Evolutionary conservation across 2,329 filamentous ascomycete species (phyloP).

Genomic region (Thelonectria discophora): DNA sequence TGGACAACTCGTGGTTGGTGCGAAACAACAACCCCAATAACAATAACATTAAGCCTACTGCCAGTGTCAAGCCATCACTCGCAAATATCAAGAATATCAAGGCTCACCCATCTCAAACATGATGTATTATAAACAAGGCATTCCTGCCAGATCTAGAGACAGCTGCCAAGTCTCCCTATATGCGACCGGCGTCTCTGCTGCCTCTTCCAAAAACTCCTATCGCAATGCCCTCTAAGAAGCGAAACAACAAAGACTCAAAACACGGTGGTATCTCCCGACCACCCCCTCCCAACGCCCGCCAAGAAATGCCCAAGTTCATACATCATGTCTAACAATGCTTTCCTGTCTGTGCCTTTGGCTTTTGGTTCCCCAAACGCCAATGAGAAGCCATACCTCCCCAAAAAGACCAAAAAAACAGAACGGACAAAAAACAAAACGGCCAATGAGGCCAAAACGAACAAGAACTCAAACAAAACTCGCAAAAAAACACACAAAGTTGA

Average conservation of each 20-base stretch:
- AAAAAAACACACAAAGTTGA: slow-evolving; percentile 7
- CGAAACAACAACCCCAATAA: no score
- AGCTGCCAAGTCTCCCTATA: slow-evolving; percentile 9
- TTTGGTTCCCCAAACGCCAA: slow-evolving; percentile 5
- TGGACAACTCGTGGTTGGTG: no score
- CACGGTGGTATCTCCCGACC: slow-evolving; percentile 33
- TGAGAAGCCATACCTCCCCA: not conserved
- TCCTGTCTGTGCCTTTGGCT: slow-evolving; percentile 21
- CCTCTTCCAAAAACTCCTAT: slow-evolving; percentile 5
- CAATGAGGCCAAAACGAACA: not conserved
- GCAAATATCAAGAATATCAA: no score
- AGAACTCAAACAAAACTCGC: slow-evolving; percentile 1
- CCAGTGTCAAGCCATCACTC: not conserved
- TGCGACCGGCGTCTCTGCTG: not conserved
- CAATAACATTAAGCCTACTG: no score
- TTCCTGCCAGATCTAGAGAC: slow-evolving; percentile 7
- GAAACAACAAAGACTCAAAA: slow-evolving; percentile 13
- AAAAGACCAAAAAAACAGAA: not conserved
- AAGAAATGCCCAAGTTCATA: slow-evolving; percentile 19
- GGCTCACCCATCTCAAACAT: slow-evolving; percentile 1
- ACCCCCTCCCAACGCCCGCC: slow-evolving; percentile 34
- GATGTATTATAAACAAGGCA: slow-evolving; percentile 16
- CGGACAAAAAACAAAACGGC: not conserved
- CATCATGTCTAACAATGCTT: slow-evolving; percentile 14
- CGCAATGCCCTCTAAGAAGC: not conserved